Conservation (phyloP, 192 early-diverging fungal genomes). For the Bifiguratus adelaidae region DNA sequence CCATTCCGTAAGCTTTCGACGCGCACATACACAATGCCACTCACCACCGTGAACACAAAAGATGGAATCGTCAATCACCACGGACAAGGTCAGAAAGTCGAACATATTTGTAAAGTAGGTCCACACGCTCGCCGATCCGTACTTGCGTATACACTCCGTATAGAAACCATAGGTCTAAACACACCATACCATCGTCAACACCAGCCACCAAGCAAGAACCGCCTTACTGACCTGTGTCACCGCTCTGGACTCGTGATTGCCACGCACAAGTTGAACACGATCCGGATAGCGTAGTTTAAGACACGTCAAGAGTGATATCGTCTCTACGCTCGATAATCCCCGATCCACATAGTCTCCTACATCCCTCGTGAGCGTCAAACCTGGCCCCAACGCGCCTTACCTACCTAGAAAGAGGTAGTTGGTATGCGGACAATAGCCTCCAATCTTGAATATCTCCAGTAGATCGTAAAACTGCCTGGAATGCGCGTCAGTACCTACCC, state of each 20-base stretch:
- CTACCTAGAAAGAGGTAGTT: constrained; percentile 79
- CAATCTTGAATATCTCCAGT: constrained; percentile 79
- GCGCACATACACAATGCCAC: not conserved
- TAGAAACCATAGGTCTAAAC: constrained; percentile 86
- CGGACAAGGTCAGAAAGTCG: constrained; percentile 83
- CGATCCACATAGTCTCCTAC: constrained; percentile 83
- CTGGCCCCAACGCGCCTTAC: not conserved
- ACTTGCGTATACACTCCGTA: constrained; percentile 83
- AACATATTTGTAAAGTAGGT: constrained; percentile 89
- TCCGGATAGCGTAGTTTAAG: constrained; percentile 84
- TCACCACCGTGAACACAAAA: constrained; percentile 93
- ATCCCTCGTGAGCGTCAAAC: not conserved
- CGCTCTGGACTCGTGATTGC: constrained; percentile 91
- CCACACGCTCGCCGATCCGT: constrained; percentile 79
- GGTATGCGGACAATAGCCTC: constrained; percentile 69
- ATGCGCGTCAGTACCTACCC: not conserved
- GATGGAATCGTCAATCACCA: constrained; percentile 80
- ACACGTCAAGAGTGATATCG: constrained; percentile 79
- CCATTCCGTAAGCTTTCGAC: not conserved
- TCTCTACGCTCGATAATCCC: constrained; percentile 82
- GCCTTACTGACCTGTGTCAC: constrained; percentile 66
- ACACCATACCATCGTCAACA: not conserved
- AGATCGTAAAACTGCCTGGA: constrained; percentile 78
- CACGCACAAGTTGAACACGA: constrained; percentile 81
- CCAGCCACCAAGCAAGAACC: not conserved